A percentile compares a stretch with the other conserved stretches of the same genome.
These are phyloP conservation scores for Marasmius sp. DNA, from an alignment of 1,284 basidiomycete genomes.

Conservation along the genomic window DNA sequence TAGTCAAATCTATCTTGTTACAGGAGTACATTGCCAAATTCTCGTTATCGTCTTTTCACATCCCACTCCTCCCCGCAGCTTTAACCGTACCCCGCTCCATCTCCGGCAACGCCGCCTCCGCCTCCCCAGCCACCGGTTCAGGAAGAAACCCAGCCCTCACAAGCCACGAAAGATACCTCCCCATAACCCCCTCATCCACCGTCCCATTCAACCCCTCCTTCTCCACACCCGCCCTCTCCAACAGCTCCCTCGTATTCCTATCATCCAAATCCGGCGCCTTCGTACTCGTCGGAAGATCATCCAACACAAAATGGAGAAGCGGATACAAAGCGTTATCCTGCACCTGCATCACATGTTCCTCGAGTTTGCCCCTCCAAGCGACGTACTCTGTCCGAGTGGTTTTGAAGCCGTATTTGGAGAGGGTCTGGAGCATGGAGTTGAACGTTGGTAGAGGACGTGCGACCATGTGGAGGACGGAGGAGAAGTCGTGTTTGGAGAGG, in stretches of 20 bases:
- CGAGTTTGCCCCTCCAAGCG: conserved; percentile 88
- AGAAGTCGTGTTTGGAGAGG: conserved; percentile 22
- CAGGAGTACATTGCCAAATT: too few species aligned
- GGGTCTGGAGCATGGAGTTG: conserved; percentile 82
- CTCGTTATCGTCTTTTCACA: conserved; percentile 20
- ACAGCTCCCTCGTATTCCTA: conserved; percentile 72
- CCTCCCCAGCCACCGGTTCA: conserved; percentile 41
- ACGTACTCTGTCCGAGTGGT: conserved; percentile 87
- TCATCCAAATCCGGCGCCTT: conserved; percentile 94
- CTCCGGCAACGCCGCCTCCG: conserved; percentile 47
- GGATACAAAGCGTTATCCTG: conserved; percentile 98
- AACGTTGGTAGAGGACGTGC: conserved; percentile 88
- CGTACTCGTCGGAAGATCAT: conserved; percentile 95
- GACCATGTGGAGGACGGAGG: conserved; percentile 80
- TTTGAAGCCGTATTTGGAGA: conserved; percentile 81
- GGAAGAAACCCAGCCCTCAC: conserved; percentile 87
- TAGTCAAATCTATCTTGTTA: too few species aligned
- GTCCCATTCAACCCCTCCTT: conserved; percentile 47
- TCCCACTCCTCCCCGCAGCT: conserved; percentile 48
- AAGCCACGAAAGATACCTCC: conserved; percentile 93
- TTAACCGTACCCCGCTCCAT: conserved; percentile 35
- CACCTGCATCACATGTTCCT: conserved; percentile 91
- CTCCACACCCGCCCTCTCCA: conserved; percentile 27
- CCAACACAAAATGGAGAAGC: conserved; percentile 93
- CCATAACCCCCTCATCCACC: conserved; percentile 79